Conservation (phyloP, 1,284 basidiomycete species). For the Boletus holoroseus region DNA sequence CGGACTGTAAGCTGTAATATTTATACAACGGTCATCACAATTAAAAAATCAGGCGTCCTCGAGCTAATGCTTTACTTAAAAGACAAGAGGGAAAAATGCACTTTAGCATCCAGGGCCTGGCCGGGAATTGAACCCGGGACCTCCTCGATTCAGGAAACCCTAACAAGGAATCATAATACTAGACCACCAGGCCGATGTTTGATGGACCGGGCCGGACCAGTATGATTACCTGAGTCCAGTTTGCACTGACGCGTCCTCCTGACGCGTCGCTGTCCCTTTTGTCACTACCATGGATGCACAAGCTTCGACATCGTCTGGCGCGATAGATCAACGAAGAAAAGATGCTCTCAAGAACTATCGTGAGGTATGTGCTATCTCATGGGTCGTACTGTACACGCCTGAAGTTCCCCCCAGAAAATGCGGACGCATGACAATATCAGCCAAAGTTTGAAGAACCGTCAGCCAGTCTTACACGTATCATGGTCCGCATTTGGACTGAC, state of each 20-base stretch:
- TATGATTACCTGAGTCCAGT: neutral
- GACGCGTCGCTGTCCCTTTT: constrained; percentile 7
- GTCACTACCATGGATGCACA: constrained; percentile 43
- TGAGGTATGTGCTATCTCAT: constrained; percentile 40
- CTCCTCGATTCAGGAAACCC: constrained; percentile 53
- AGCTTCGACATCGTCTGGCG: constrained; percentile 51
- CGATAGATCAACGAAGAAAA: constrained; percentile 56
- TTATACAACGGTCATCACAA: neutral
- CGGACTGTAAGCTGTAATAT: neutral
- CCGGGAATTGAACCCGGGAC: constrained; percentile 84
- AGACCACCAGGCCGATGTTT: constrained; percentile 44
- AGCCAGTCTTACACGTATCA: constrained; percentile 30
- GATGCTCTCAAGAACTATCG: constrained; percentile 66
- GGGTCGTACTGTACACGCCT: neutral
- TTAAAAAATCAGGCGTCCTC: neutral
- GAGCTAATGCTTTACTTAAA: neutral
- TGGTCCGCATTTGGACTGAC: constrained; percentile 4
- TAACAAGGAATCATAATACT: constrained; percentile 58
- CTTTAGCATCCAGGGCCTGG: constrained; percentile 47
- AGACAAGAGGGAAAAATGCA: constrained; percentile 13
- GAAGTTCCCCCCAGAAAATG: constrained; percentile 69
- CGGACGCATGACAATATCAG: constrained; percentile 78
- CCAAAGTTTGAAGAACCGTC: constrained; percentile 82
- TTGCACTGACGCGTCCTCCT: constrained; percentile 29
- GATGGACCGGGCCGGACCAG: neutral